These are phyloP conservation scores for Ascochyta koolunga DNA, from an alignment of 2,329 filamentous ascomycete genomes.

Conservation along the genomic window DNA sequence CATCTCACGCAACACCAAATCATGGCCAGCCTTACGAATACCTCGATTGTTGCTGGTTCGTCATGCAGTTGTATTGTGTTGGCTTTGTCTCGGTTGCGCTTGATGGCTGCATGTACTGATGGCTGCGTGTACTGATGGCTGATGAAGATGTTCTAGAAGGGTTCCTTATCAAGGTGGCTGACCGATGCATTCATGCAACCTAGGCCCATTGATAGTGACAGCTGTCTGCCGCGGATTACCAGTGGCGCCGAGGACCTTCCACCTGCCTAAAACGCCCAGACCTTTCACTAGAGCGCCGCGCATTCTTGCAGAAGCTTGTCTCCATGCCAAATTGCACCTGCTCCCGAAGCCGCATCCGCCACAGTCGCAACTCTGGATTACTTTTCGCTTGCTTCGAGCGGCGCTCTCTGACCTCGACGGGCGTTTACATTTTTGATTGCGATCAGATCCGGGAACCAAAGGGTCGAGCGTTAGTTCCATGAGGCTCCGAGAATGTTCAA, in stretches of 20 bases:
- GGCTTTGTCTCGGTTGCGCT: not conserved
- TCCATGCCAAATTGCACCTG: slow-evolving; percentile 23
- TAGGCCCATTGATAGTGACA: slow-evolving; percentile 12
- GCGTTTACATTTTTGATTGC: not conserved
- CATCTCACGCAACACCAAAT: slow-evolving; percentile 1
- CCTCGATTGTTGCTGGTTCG: not conserved
- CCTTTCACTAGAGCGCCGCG: slow-evolving; percentile 1
- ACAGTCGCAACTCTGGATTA: not conserved
- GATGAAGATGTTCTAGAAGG: slow-evolving; percentile 17
- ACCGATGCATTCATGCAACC: slow-evolving; percentile 12
- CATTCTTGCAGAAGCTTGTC: slow-evolving; percentile 22
- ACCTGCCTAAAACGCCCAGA: slow-evolving; percentile 13
- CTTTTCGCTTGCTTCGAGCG: slow-evolving; percentile 8
- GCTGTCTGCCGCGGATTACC: not conserved
- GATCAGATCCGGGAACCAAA: not conserved
- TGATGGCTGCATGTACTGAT: not conserved
- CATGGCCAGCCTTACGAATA: not conserved
- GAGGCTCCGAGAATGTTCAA: not conserved
- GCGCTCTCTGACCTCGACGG: not conserved
- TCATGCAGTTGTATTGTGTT: not conserved
- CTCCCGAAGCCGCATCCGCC: slow-evolving; percentile 11
- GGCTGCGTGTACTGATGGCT: slow-evolving; percentile 8
- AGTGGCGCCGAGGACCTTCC: slow-evolving; percentile 12
- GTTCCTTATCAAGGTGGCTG: slow-evolving; percentile 17
- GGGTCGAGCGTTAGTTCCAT: not conserved